Evolutionary conservation across 2,329 filamentous ascomycete species (phyloP), one percentile per base, ranked within the genome.

Genomic region (Fusarium sp.): DNA sequence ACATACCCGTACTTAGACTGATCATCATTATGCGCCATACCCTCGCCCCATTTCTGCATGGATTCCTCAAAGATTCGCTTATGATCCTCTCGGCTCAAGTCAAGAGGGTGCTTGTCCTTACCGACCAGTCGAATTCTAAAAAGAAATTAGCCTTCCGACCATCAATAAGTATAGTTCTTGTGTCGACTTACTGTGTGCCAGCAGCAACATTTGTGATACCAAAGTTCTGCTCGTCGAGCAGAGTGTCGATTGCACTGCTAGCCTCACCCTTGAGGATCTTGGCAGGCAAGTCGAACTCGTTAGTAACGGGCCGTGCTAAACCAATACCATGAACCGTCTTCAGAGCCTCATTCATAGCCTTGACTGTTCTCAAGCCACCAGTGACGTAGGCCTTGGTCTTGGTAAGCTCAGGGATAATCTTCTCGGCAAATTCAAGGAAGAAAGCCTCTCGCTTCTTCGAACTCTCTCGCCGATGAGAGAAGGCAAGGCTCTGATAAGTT

Each of bases 401-500:
- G 2, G 69, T 82, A 11, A 85, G 73, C 39, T 75, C 72, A 0
- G 81, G 81, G 30, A 86, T 80, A 76, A 91, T 85, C 68, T 79
- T 75, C 65, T 90, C 85, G 0, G 89, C 89, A 62, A 91, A 91
- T 0, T 90, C 87, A 48, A 91, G 76, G 83, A 91, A 91, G 83
- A 89, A 90, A 4, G 87, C 85, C 74, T 90, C 88, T 9, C 88
- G 82, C 79, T 86, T 86, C 78, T 82, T 84, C 10, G 87, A 90
- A 22, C 83, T 86, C 47, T 90, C 88, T 54, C 84, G 82, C 79
- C 85, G 83, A 76, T 89, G 86, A 5, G 72, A 73, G 69, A 90
- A 89, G 0, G 84, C 87, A 1, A 87, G 76, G 24, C 82, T 79
- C 79, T 91, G 86, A 74, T 90, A 90, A 0, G 89, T 91, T 13